Evolutionary conservation across 768 basidiomycete genomes (phyloP).

Genomic region (Termitomyces sp.): DNA sequence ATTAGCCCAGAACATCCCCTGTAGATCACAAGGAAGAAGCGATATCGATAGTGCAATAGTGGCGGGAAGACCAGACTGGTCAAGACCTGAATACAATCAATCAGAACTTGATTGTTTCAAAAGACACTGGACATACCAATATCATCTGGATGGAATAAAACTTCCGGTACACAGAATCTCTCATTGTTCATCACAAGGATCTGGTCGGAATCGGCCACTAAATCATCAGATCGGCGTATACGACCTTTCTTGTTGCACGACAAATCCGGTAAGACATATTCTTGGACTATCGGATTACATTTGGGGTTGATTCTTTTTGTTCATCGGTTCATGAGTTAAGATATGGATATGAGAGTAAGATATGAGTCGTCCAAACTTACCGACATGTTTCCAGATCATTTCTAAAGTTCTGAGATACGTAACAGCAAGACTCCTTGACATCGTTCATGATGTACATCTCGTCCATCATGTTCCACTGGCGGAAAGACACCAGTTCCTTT

Average conservation of each 20-base stretch:
- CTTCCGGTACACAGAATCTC: slow-evolving; percentile 87
- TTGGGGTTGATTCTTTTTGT: slow-evolving; percentile 43
- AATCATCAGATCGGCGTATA: slow-evolving; percentile 48
- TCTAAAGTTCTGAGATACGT: slow-evolving; percentile 68
- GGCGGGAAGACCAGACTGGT: slow-evolving; percentile 74
- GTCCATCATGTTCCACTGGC: slow-evolving; percentile 99
- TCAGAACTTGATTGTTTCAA: slow-evolving; percentile 18
- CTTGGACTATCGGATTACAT: slow-evolving; percentile 67
- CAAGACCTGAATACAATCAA: slow-evolving; percentile 45
- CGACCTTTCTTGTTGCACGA: slow-evolving; percentile 58
- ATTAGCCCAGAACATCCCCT: slow-evolving; percentile 94
- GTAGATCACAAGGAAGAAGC: slow-evolving; percentile 71
- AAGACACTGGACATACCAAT: slow-evolving; percentile 53
- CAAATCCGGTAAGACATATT: slow-evolving; percentile 90
- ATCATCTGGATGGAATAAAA: slow-evolving; percentile 85
- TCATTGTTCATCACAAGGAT: slow-evolving; percentile 88
- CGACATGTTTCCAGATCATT: slow-evolving; percentile 72
- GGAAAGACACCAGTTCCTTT: slow-evolving; percentile 88
- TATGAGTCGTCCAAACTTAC: slow-evolving; percentile 38
- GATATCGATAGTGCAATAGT: slow-evolving; percentile 74
- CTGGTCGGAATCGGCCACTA: slow-evolving; percentile 51
- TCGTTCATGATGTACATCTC: slow-evolving; percentile 92
- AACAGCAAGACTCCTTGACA: slow-evolving; percentile 89
- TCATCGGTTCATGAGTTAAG: slow-evolving; percentile 12
- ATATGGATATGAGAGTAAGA: no score